Evolutionary conservation across 2,329 filamentous ascomycete species (phyloP).

Genomic region (Aureobasidium mangrovei): DNA sequence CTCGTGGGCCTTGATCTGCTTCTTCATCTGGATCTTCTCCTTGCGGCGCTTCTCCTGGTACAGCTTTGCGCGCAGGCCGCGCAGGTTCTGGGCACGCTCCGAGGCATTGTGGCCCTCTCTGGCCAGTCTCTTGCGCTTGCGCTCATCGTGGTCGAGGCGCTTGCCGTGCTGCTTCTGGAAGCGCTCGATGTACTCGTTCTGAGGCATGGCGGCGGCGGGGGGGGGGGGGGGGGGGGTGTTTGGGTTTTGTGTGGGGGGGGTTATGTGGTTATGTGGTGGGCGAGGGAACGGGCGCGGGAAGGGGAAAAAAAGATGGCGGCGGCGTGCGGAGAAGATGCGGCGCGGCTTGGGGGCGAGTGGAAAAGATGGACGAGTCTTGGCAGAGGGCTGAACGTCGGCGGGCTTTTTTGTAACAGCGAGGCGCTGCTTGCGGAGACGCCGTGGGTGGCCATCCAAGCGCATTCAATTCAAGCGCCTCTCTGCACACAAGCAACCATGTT

Average conservation of each 20-base stretch:
- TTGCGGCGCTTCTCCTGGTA: constrained; percentile 88
- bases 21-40: constrained; percentile 98
- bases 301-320: no score
- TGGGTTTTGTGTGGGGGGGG: constrained; percentile 5
- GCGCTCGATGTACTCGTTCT: constrained; percentile 72
- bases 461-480: neutral
- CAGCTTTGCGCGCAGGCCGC: constrained; percentile 84
- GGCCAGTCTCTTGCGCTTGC: constrained; percentile 74
- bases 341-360: no score
- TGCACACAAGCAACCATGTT: constrained; percentile 25
- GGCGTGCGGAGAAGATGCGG: no score
- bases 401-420: no score
- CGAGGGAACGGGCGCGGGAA: neutral
- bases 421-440: no score
- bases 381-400: no score
- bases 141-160: constrained; percentile 76
- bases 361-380: no score
- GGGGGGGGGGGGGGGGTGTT: constrained; percentile 17
- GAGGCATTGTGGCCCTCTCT: constrained; percentile 84
- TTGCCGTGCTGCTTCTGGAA: constrained; percentile 54
- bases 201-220: constrained; percentile 48
- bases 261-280: neutral
- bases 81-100: constrained; percentile 85
- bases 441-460: neutral
- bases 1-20: constrained; percentile 89